Evolutionary conservation across 1,284 basidiomycete genomes (phyloP), one percentile per base, ranked within the genome.

Genomic region (Meripilus lineatus): DNA sequence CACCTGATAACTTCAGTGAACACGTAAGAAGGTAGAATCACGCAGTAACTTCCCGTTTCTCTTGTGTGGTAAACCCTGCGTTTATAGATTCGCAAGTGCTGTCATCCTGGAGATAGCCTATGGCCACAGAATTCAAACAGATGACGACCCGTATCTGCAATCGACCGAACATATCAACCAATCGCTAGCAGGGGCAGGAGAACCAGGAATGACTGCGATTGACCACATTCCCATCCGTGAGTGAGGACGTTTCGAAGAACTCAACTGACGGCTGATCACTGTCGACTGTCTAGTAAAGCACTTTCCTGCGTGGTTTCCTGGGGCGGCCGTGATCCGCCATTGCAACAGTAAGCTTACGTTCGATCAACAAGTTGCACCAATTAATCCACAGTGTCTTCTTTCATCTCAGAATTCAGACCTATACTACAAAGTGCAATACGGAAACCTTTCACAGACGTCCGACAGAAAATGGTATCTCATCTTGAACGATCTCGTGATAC

Each of bases 161-260:
- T 49, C 52, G 66, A 75, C 71, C 39, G 74, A 77, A 47, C 64
- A 68, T 26, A 73, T 74, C 7, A 69, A 65, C 11, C 68, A 62
- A 8, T 64, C 72, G 38, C 77, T 75, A 3, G 65, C 74, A 14
- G 64, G 67, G 47, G 64, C 70, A 23, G 75, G 74, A 8, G 70
- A 70, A 10, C 69, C 75, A n/a, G 74, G 72, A 15, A 40, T 18
- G 11, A 40, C 25, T 15, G 23, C 25, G 7, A 18, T 40, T 13
- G 38, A 40, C 24, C n/a, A 26, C 6, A 26, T 40, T 18, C 38
- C 38, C 17, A 40, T 40, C n/a, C 18, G 38, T 40, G 18, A 5
- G 38, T 28, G 24, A 5, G 7, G 5, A 5, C n/a, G 10, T 10
- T 30, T 10, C 28, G n/a, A n/a, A 10, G 28, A 10, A 10, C n/a